Conservation (phyloP, 768 basidiomycete genomes). For the Hericium erinaceus region DNA sequence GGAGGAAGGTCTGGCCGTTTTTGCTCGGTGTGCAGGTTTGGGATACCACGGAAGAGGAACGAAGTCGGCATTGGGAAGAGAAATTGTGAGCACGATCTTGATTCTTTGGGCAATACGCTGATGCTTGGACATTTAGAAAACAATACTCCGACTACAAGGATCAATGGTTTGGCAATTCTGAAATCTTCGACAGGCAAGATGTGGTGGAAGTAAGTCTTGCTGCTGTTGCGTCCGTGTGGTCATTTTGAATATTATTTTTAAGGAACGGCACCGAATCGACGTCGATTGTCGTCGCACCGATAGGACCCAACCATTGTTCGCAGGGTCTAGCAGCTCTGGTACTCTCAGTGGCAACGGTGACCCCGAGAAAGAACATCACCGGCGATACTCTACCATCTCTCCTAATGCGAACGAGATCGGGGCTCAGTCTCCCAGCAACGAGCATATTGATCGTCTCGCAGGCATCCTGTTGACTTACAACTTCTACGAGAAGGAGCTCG, state of each 20-base stretch:
- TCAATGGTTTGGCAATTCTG: constrained; percentile 78
- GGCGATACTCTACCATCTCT: constrained; percentile 63
- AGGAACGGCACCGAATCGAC: constrained; percentile 90
- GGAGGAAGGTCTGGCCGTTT: constrained; percentile 86
- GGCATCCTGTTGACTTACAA: constrained; percentile 86
- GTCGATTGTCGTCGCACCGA: constrained; percentile 97
- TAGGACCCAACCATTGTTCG: constrained; percentile 85
- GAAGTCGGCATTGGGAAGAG: constrained; percentile 49
- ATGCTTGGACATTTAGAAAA: constrained; percentile 31
- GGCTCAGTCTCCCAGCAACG: constrained; percentile 82
- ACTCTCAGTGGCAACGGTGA: constrained; percentile 34
- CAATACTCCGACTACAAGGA: constrained; percentile 63
- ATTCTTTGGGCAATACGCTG: neutral
- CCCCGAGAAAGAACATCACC: constrained; percentile 47
- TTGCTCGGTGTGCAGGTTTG: constrained; percentile 79
- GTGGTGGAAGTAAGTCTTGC: constrained; percentile 61
- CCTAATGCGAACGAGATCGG: constrained; percentile 67
- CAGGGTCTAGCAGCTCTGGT: constrained; percentile 25
- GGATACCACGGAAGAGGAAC: constrained; percentile 56
- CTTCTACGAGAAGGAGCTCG: constrained; percentile 80
- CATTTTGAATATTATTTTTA: constrained; percentile 1
- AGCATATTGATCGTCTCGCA: constrained; percentile 84
- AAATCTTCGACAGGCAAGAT: constrained; percentile 73
- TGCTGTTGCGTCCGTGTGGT: constrained; percentile 7
- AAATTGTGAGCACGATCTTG: constrained; percentile 40